Evolutionary conservation across 805 yeast genomes (phyloP), one percentile per base, ranked within the genome.

Genomic region (Pichia ethanolica): DNA sequence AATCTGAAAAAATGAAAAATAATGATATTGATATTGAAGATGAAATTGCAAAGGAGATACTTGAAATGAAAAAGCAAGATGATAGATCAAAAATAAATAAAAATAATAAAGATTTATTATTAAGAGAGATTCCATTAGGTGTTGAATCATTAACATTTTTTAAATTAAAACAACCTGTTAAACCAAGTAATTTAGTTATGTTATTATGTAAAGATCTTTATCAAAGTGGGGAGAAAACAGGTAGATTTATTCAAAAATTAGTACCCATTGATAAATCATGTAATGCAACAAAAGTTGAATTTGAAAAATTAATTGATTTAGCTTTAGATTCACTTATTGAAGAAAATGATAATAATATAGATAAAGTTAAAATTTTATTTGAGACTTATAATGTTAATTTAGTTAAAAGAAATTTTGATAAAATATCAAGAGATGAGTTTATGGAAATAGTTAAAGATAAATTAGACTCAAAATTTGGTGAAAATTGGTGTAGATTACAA

Each of bases 121-220:
- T 86, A 28, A 70, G 72, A 44, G 82, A 85, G 41, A 73, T 86
- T 28, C 83, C 79, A 6, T 64, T 88, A 35, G 83, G 81, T 20
- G 83, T 89, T 59, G 95, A 87, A 63, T 88, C 96, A 66, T 81
- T 93, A 40, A 78, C 89, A 1, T 93, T 91, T 62, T 78, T 89
- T 58, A 86, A 95, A 59, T 79, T 89, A 1, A 78, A 85, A 57
- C 76, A 71, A 55, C 96, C 97, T 0, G 74, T 90, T 7, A 81
- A 78, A 26, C 97, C 98, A 0, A 93, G 82, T 35, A 66, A 71
- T 4, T 76, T 93, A 48, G 91, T 87, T 9, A 70, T 72, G 36
- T 68, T 69, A 32, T 67, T 91, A 2, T 85, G 96, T 63, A 59
- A 74, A 37, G 88, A 86, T 39, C 72, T 83, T 7, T 62, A 65